Conservation (phyloP, 257 asterid species). For the Solanum piurae region DNA sequence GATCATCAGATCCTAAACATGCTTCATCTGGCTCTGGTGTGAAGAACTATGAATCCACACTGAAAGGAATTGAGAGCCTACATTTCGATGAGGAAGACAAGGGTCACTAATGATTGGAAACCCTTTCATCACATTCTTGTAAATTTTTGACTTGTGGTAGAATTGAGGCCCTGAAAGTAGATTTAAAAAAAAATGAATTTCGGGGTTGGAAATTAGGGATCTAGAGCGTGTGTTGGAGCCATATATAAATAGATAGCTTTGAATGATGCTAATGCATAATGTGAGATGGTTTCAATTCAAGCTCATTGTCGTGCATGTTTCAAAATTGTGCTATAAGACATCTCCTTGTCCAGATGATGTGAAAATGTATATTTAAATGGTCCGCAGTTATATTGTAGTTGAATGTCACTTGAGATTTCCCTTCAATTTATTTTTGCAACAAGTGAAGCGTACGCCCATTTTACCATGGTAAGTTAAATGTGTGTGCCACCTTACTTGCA, state of each 20-base stretch:
- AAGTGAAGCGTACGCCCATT: neutral
- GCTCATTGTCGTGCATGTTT: neutral
- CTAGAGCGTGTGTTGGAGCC: conserved; percentile 6
- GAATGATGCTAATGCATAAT: neutral
- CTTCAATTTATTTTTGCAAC: neutral
- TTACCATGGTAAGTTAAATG: neutral
- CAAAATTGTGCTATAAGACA: neutral
- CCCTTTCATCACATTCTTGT: conserved; percentile 10
- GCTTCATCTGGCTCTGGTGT: conserved; percentile 34
- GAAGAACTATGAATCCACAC: conserved; percentile 56
- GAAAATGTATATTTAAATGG: neutral
- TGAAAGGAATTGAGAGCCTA: conserved; percentile 62
- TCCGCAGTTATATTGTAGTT: neutral
- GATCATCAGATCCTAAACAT: conserved; percentile 54
- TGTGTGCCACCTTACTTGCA: neutral
- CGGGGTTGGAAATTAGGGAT: conserved; percentile 11
- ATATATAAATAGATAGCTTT: conserved; percentile 6
- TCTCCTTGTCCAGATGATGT: neutral
- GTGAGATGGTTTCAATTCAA: neutral
- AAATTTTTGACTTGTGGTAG: conserved; percentile 22
- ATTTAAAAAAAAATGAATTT: neutral
- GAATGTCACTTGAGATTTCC: neutral
- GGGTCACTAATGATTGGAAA: conserved; percentile 12
- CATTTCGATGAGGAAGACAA: conserved; percentile 55
- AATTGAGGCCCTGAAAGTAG: conserved; percentile 2